Base-by-base conservation (phyloP, 257 asterid species). In the Craterostigma plantagineum region DNA sequence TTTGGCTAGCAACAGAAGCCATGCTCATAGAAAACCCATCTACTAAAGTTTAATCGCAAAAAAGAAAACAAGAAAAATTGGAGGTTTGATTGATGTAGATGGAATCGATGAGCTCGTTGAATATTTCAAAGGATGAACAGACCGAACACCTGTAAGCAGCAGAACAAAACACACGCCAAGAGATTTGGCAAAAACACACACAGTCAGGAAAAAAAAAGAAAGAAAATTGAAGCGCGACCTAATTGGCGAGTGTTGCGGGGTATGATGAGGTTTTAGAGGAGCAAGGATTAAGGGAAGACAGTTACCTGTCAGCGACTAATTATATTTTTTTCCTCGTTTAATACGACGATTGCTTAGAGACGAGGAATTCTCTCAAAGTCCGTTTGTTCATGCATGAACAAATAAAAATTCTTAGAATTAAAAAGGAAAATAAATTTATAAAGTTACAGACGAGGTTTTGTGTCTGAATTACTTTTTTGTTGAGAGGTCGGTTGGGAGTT, bases 21-120 rank as follows among this genome's bases (percentile, higher is more conserved):
- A 23, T 23, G 30, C 6, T 23, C 30, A 23, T 56, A 40, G 61
- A 30, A 15, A 35, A 59, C 17, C 63, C 48, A 54, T 70, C 49
- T 46, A 59, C 74, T 87, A 86, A 39, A 51, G 63, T 72, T 63
- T 55, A 50, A 68, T 49, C 38, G 16, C 62, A 61, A 68, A 70
- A 60, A n/a, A n/a, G n/a, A n/a, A n/a, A n/a, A n/a, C n/a, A n/a
- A n/a, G n/a, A n/a, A n/a, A n/a, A 68, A 68, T 41, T 49, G 34
- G 58, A 55, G 34, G 45, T n/a, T n/a, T n/a, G 43, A 46, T 46
- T 35, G 37, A 53, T 12, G 57, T 49, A 51, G 60, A 38, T 18
- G 34, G 34, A 49, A 62, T 58, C 58, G 51, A 83, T 76, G 67
- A 46, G 60, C 30, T 15, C n/a, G 51, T 72, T 77, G 94, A 86